A percentile compares a stretch with the other conserved stretches of the same genome.
Conservation (phyloP, 1,284 basidiomycete species). For the Trichosporon asahii region DNA sequence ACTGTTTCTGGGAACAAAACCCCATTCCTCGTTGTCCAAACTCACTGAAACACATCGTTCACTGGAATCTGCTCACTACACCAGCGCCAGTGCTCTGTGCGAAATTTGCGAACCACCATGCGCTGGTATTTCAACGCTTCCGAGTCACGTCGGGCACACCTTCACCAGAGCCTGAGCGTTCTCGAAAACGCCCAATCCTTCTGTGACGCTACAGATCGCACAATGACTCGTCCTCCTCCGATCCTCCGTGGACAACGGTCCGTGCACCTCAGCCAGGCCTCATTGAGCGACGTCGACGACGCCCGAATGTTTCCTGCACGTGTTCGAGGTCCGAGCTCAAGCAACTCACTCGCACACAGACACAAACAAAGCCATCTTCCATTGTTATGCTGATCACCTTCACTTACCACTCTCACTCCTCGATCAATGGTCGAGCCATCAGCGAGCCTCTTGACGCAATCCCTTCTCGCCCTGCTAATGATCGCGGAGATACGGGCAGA, state of each 20-base stretch:
- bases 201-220: not conserved
- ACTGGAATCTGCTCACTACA: not conserved
- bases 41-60: not conserved
- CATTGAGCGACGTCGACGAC: not conserved
- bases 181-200: not conserved
- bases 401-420: not conserved
- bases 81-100: too few relatives aligned
- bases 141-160: not conserved
- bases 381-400: not conserved
- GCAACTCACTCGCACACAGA: not conserved
- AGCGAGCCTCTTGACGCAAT: not conserved
- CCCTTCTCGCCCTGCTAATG: not conserved
- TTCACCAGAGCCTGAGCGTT: too few relatives aligned
- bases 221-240: not conserved
- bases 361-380: not conserved
- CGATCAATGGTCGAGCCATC: not conserved
- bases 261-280: not conserved
- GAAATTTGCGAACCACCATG: too few relatives aligned
- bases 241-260: not conserved
- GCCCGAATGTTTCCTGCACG: not conserved
- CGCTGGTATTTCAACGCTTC: not conserved
- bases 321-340: not conserved
- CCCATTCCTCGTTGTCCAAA: not conserved
- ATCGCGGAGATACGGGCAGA: slow-evolving; percentile 12
- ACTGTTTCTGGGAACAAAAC: not conserved